Conservation (phyloP, 805 yeast species). For the Wickerhamomyces bovis region DNA sequence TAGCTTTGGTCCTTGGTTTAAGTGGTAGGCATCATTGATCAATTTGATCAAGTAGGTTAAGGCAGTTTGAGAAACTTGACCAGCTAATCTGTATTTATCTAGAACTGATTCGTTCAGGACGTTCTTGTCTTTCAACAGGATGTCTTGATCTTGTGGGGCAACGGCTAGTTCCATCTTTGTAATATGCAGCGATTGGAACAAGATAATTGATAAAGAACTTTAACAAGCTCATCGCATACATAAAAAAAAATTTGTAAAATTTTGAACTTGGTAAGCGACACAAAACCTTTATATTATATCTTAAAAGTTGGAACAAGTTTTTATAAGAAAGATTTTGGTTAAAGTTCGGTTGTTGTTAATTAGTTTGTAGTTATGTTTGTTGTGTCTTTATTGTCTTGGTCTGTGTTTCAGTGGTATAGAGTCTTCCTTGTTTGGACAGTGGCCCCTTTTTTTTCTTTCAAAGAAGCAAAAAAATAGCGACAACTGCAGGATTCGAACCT, state of each 20-base stretch:
- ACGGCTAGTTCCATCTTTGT: conserved; percentile 63
- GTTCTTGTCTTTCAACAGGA: conserved; percentile 68
- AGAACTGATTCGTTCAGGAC: conserved; percentile 53
- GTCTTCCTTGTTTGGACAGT: too few species aligned
- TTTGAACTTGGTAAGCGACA: background rate
- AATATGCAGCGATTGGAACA: background rate
- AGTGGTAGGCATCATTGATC: conserved; percentile 72
- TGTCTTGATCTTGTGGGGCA: conserved; percentile 67
- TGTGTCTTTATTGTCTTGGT: too few species aligned
- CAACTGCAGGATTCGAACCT: conserved; percentile 73
- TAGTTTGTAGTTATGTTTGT: too few species aligned
- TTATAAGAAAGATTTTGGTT: too few species aligned
- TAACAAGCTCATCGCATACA: conserved; percentile 10
- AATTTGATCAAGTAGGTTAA: conserved; percentile 57
- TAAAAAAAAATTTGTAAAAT: conserved; percentile 5
- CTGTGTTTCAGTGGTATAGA: too few species aligned
- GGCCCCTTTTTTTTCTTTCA: too few species aligned
- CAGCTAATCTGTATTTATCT: conserved; percentile 84
- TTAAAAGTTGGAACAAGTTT: too few species aligned
- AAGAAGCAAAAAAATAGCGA: conserved; percentile 37
- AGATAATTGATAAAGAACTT: background rate
- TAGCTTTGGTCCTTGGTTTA: conserved; percentile 31
- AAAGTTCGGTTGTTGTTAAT: too few species aligned
- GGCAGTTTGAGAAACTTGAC: conserved; percentile 82
- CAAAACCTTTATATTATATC: too few species aligned